Evolutionary conservation across 192 early-diverging fungal genomes (phyloP).

Genomic region (Gaertneriomyces sp.): DNA sequence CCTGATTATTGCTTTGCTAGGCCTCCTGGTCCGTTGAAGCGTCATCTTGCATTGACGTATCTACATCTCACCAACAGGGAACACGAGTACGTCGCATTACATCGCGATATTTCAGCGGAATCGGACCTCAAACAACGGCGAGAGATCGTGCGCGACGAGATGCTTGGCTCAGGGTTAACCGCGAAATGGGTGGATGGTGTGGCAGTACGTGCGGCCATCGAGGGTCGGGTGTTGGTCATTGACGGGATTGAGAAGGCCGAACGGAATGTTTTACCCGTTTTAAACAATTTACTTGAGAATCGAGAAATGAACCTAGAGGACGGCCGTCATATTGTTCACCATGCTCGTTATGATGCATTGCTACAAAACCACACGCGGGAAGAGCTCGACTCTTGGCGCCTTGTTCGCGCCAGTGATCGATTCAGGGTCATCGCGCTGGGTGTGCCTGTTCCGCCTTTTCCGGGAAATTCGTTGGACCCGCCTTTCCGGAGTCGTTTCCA

Average conservation of each 20-base stretch:
- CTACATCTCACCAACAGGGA: slow-evolving; percentile 63
- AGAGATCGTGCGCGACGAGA: slow-evolving; percentile 59
- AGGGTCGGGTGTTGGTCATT: slow-evolving; percentile 47
- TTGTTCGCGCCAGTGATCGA: slow-evolving; percentile 61
- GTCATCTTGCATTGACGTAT: slow-evolving; percentile 67
- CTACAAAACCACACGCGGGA: slow-evolving; percentile 44
- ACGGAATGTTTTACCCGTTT: slow-evolving; percentile 76
- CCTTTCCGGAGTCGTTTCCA: slow-evolving; percentile 79
- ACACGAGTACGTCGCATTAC: slow-evolving; percentile 71
- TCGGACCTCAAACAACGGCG: slow-evolving; percentile 78
- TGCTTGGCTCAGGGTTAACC: slow-evolving; percentile 36
- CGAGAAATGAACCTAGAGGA: slow-evolving; percentile 81
- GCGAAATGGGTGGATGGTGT: slow-evolving; percentile 54
- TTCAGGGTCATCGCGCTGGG: slow-evolving; percentile 77
- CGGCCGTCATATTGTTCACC: slow-evolving; percentile 71
- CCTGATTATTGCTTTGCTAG: background rate
- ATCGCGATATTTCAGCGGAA: slow-evolving; percentile 69
- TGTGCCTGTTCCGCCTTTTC: slow-evolving; percentile 55
- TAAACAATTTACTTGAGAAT: slow-evolving; percentile 85
- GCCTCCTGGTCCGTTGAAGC: slow-evolving; percentile 66
- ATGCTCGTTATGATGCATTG: slow-evolving; percentile 63
- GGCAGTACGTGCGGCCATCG: slow-evolving; percentile 46
- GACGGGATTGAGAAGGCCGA: slow-evolving; percentile 73
- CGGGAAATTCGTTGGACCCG: slow-evolving; percentile 62
- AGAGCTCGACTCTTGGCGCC: slow-evolving; percentile 52